Evolutionary conservation across 345 rosid genomes (phyloP).

Genomic region (thale cress (Arabidopsis thaliana)): TAIR10.1 NC_003075.7:12631001-12631500

Average conservation of each 20-base stretch:
- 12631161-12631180: constrained; percentile 76
- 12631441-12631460: constrained; percentile 53
- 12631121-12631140: constrained; percentile 70
- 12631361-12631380: constrained; percentile 83
- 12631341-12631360: constrained; percentile 93
- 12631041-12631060: constrained; percentile 87
- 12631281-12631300: constrained; percentile 92
- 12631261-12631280: constrained; percentile 1
- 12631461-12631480: neutral
- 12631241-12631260: neutral
- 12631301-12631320: constrained; percentile 80
- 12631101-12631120: constrained; percentile 80
- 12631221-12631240: neutral
- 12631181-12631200: constrained; percentile 61
- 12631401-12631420: constrained; percentile 46
- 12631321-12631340: constrained; percentile 64
- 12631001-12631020: constrained; percentile 78
- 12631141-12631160: constrained; percentile 67
- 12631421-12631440: constrained; percentile 84
- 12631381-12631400: constrained; percentile 53
- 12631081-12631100: constrained; percentile 70
- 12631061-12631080: constrained; percentile 73
- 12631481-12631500: constrained; percentile 1
- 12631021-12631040: constrained; percentile 97
- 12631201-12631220: constrained; percentile 28